phyloP scores from a whole-genome alignment of 2,329 filamentous ascomycete genomes.

The Macrophomina tecta region DNA sequence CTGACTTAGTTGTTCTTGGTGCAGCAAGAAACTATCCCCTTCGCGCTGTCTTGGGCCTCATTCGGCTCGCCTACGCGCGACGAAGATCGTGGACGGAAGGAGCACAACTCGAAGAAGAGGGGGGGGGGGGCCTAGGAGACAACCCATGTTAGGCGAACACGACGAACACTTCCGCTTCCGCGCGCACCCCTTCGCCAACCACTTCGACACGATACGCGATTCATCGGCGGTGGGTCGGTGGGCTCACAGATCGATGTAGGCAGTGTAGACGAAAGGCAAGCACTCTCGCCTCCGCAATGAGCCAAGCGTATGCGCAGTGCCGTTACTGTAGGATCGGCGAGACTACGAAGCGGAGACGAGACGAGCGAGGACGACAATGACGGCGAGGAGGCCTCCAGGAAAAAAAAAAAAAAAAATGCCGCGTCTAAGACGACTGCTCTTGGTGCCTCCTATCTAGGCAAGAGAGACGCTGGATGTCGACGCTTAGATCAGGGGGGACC shows the following conservation, averaged over 20 bases:
- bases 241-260: background rate
- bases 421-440: background rate
- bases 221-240: slow-evolving; percentile 16
- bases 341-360: background rate
- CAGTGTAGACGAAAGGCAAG: background rate
- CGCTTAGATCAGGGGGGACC: background rate
- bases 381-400: background rate
- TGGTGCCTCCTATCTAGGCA: background rate
- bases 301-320: background rate
- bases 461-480: background rate
- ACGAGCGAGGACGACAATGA: background rate
- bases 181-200: background rate
- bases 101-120: background rate
- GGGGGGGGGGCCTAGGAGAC: background rate
- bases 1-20: background rate
- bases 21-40: background rate
- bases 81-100: too few relatives aligned
- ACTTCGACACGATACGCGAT: slow-evolving; percentile 17
- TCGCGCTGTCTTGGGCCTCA: background rate
- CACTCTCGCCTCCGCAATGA: background rate
- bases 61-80: background rate
- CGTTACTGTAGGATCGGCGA: slow-evolving; percentile 4
- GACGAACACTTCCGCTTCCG: background rate
- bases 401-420: slow-evolving; percentile 8
- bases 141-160: background rate